Evolutionary conservation across 2,329 filamentous ascomycete genomes (phyloP).

Genomic region (Emydomyces testavorans): DNA sequence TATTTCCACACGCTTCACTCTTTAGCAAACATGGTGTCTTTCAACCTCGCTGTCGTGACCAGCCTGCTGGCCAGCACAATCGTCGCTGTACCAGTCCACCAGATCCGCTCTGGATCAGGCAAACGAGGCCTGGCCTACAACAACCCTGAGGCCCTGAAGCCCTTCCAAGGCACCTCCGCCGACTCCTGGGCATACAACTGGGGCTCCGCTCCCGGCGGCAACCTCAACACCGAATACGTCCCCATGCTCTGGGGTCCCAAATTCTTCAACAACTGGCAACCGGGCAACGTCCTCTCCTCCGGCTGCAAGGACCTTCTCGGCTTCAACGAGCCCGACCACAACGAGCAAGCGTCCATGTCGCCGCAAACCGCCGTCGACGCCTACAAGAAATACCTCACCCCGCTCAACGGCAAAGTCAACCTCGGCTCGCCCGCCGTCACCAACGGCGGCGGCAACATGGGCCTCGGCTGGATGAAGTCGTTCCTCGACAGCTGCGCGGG

Average conservation of each 20-base stretch:
- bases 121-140: constrained; percentile 36
- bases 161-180: constrained; percentile 23
- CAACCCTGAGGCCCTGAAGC: constrained; percentile 23
- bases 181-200: constrained; percentile 40
- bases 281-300: constrained; percentile 26
- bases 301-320: constrained; percentile 31
- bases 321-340: constrained; percentile 39
- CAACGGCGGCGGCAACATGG: constrained; percentile 27
- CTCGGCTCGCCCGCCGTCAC: constrained; percentile 36
- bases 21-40: constrained; percentile 27
- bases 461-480: constrained; percentile 32
- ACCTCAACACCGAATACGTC: constrained; percentile 31
- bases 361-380: constrained; percentile 27
- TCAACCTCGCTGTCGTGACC: constrained; percentile 25
- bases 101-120: constrained; percentile 10
- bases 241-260: constrained; percentile 38
- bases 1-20: background rate
- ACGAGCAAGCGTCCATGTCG: constrained; percentile 30
- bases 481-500: constrained; percentile 32
- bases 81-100: constrained; percentile 24
- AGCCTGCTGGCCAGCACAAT: constrained; percentile 27
- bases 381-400: constrained; percentile 32
- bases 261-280: constrained; percentile 28
- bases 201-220: constrained; percentile 21
- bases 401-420: constrained; percentile 26